Evolutionary conservation across 768 basidiomycete genomes (phyloP), one percentile per base, ranked within the genome.

Genomic region (Panus rudis): DNA sequence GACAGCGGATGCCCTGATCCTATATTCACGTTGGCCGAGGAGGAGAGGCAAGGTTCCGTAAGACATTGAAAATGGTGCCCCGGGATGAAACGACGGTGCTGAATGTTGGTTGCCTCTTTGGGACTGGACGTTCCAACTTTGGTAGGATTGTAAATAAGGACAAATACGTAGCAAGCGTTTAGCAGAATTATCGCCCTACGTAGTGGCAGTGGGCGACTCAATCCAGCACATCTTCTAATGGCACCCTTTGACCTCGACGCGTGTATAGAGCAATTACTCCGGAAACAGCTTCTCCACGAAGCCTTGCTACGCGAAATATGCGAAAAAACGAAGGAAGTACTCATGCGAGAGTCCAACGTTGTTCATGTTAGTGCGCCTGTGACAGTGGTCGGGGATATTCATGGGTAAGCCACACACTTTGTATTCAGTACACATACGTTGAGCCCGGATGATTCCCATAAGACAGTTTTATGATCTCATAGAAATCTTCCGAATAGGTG

Each of bases 391-490:
- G 96, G 96, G 40, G 96, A 99, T 62, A 98, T 99, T 38, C 96
- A 99, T 62, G 96, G 92, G 92, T 96, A 68, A 75, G 88, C 34
- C 31, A 42, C 37, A 26, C 33, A 31, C 3, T 17, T 17, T 17
- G n/a, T 35, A 17, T 17, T 20, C 16, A 14, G 16, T 6, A 17
- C 6, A 7, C 33, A 6, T 17, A 7, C 16, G 6, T 17, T 68
- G 54, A 72, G 64, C 58, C n/a, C n/a, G n/a, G 53, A 45, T 54
- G 54, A 50, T 57, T 64, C 64, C n/a, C n/a, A n/a, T n/a, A 79
- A 96, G 94, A 47, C 94, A 99, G 76, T 99, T 99, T 67, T 94
- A 98, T 70, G 94, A 99, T 71, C 76, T 99, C 55, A 88, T 98
- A 63, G 94, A 99, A 65, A 97, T 97, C 60, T 99, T 99, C 58